Evolutionary conservation across 805 yeast genomes (phyloP), one percentile per base, ranked within the genome.

Genomic region (Barnettozyma vustinii): DNA sequence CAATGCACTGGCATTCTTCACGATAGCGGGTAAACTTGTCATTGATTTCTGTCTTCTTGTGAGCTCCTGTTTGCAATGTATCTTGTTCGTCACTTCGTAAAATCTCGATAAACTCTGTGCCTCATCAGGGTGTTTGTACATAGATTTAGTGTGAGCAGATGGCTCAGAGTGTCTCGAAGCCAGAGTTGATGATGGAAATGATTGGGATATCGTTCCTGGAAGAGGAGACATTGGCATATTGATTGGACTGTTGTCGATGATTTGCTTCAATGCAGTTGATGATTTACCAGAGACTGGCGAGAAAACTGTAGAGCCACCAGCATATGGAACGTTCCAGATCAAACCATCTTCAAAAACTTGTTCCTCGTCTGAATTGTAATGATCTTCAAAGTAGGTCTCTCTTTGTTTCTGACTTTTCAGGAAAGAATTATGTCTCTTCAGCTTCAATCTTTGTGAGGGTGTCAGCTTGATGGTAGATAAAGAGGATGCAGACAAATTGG

Each of bases 261-360:
- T 52, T 10, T 47, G 44, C 46, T 55, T 59, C 26, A 60, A 49
- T 37, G 56, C 15, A 1, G 52, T 33, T 1, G 65, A 45, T 1
- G 63, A 56, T 39, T 60, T 57, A 2, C 64, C 64, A 3, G 60
- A 55, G 7, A 47, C 33, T 15, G 64, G 59, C 9, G 58, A 52
- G 42, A 61, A 57, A 4, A 58, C 37, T 3, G 56, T 47, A 5
- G 58, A n/a, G 5, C 57, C 53, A 20, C 50, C 53, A 1, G 83
- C 76, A 60, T 70, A 70, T 9, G 83, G 83, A 10, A 79, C 79
- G 52, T 78, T 77, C 71, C 76, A 78, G 48, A 77, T 73, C 15
- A 70, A 46, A 0, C 72, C 64, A 48, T 71, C 73, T 37, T 68
- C 73, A 23, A 70, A 61, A 23, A 37, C 59, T 26, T 46, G 46